These are phyloP conservation scores for Pythium vanterpoolii DNA, from an alignment of 352 stramenopile genomes.

Conservation along the genomic window DNA sequence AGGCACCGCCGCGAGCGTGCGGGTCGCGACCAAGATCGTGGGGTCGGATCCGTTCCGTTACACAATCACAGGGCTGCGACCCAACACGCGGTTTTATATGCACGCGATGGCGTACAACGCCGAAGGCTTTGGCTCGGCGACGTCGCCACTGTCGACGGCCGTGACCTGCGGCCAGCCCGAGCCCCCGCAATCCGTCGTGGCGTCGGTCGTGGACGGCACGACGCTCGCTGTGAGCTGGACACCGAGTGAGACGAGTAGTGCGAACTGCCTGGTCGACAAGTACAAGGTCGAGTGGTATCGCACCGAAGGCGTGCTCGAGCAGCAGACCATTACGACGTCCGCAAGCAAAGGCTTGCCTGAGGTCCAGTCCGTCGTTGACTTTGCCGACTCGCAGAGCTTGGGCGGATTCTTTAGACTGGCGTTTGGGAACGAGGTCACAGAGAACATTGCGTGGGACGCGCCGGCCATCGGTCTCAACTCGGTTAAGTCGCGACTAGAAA, in stretches of 20 bases:
- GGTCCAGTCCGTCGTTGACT: conserved; percentile 53
- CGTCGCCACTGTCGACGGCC: conserved; percentile 53
- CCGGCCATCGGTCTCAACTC: conserved; percentile 49
- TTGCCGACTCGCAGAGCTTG: conserved; percentile 54
- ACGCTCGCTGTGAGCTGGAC: conserved; percentile 52
- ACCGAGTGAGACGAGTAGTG: conserved; percentile 25
- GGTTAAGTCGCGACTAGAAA: conserved; percentile 66
- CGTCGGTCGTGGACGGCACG: conserved; percentile 52
- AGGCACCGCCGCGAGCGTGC: conserved; percentile 58
- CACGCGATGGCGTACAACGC: conserved; percentile 85
- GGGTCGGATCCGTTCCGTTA: conserved; percentile 89
- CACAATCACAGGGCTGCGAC: conserved; percentile 50
- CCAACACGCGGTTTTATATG: conserved; percentile 63
- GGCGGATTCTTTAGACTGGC: conserved; percentile 65
- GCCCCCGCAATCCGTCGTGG: conserved; percentile 39
- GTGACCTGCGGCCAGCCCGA: conserved; percentile 53
- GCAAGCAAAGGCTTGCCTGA: conserved; percentile 62
- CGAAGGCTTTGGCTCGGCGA: conserved; percentile 50
- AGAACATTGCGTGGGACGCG: conserved; percentile 72
- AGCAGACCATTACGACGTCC: conserved; percentile 79
- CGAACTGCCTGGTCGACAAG: conserved; percentile 47
- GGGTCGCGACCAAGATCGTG: conserved; percentile 81
- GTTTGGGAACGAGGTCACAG: conserved; percentile 53
- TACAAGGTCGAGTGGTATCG: conserved; percentile 83
- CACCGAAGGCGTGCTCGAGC: conserved; percentile 41